Base-by-base conservation (phyloP, 306 rosid species). In the Vicia faba region DNA sequence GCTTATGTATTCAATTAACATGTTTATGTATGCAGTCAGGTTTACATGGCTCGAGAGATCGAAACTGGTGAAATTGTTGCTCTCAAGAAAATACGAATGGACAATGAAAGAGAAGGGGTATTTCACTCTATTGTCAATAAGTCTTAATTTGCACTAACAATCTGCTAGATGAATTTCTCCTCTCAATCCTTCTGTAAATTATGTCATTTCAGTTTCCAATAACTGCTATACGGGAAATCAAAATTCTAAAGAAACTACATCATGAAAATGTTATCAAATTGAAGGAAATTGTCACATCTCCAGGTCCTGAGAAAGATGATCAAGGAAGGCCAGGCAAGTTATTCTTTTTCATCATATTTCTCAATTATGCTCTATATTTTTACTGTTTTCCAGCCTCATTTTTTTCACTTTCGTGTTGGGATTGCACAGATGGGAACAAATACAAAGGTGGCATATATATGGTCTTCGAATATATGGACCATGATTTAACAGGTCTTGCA, bases 391-490 rank as follows among this genome's bases (percentile, higher is more conserved):
- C 2, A 1, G 23, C n/a, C n/a, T n/a, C n/a, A n/a, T n/a, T 20
- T 20, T 20, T 20, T 20, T 20, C 2, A 20, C 2, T 20, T 20
- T 20, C 2, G 23, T 66, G 54, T 68, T 54, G 75, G 5, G 1
- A 23, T 44, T 57, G 20, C 56, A 10, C 65, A 85, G 95, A 87
- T 60, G 81, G 85, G 25, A 83, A 75, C 74, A 87, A 81, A 74
- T 81, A 79, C 66, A 78, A 77, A 78, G 23, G 23, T 2, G 23
- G 23, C 23, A 20, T 88, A 46, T 88, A 88, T 70, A 88, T 88
- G 91, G 95, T 88, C 63, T 83, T 88, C 64, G 95, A 88, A 71
- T 88, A 88, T 78, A 88, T 88, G 91, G 95, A 88, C 78, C 95
- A 88, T 71, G 95, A 88, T 62, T 83, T 88, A 80, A 85, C 88